A percentile compares a stretch with the other conserved stretches of the same genome.
Evolutionary conservation across 495 filamentous ascomycete species (phyloP).

Genomic region (Lepraria neglecta): DNA sequence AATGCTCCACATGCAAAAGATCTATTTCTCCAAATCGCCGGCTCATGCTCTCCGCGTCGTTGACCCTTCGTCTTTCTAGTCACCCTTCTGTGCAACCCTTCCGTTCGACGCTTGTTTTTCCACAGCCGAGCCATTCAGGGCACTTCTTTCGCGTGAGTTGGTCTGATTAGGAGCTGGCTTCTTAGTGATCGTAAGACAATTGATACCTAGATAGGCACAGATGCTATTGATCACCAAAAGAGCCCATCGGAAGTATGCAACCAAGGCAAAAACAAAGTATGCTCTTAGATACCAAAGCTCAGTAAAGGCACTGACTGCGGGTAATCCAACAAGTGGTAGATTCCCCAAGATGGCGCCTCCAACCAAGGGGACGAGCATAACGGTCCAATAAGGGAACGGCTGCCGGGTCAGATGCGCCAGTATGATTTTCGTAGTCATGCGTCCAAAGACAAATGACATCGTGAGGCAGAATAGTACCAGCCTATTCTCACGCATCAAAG

Average conservation of each 20-base stretch:
- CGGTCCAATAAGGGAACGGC: conserved; percentile 94
- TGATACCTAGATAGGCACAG: conserved; percentile 86
- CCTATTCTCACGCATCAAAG: conserved; percentile 69
- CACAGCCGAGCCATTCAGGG: not conserved
- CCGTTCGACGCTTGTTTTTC: conserved; percentile 10
- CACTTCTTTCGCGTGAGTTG: not conserved
- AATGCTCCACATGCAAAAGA: too few species aligned
- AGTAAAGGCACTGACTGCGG: conserved; percentile 47
- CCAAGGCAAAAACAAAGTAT: conserved; percentile 73
- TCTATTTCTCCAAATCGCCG: too few species aligned
- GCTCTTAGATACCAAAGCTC: conserved; percentile 77
- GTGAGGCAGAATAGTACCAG: conserved; percentile 88
- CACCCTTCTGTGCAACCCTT: not conserved
- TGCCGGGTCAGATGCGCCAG: conserved; percentile 89
- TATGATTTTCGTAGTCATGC: conserved; percentile 99
- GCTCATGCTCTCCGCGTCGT: not conserved
- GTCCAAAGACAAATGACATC: conserved; percentile 95
- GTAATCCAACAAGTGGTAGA: conserved; percentile 69
- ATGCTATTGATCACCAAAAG: conserved; percentile 85
- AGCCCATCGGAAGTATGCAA: conserved; percentile 89
- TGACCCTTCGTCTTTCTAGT: not conserved
- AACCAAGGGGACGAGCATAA: conserved; percentile 77
- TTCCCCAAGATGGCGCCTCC: conserved; percentile 79
- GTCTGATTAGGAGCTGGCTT: conserved; percentile 23
- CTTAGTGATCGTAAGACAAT: conserved; percentile 78